Evolutionary conservation across 345 rosid species (phyloP), one percentile per base, ranked within the genome.

Genomic region (Carallia pectinifolia): DNA sequence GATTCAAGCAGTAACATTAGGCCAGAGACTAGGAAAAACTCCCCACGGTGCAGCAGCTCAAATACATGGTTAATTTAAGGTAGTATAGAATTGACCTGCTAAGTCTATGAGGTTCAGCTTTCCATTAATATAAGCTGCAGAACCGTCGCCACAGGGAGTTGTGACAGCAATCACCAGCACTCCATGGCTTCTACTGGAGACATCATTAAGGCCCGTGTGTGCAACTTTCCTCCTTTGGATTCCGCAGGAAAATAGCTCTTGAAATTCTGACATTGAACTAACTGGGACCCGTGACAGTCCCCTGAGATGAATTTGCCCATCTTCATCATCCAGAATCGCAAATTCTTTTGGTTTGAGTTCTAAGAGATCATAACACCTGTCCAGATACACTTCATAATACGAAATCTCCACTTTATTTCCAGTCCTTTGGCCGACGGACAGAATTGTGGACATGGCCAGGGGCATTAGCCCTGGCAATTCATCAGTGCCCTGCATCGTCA

Each of bases 31-130:
- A 37, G 36, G 6, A 29, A 53, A 18, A 39, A 34, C 13, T 19
- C 38, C 64, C 44, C 37, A 61, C 38, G 39, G 60, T 50, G 15
- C 4, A 36, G 36, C 13, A 10, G n/a, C 55, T 13, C 39, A 13
- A 7, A 39, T 53, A 31, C 64, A 62, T 44, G 4, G 4, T 54
- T 34, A 65, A 58, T 65, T 65, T 31, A 29, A 53, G 44, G 54
- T 39, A 48, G 55, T 16, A 53, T 18, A 7, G 69, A 27, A 64
- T 5, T 6, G 50, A 94, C 98, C 98, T 61, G 98, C 99, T 47
- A 95, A 86, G 75, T 95, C 99, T 70, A 95, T 89, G 68, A 95
- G 90, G 79, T 92, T 95, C 62, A 95, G 81, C 82, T 95, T 95
- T 65, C 98, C 98, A 65, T 69, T 70, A 54, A 83, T 47, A 38